Evolutionary conservation across 2,329 filamentous ascomycete genomes (phyloP).

Genomic region (Clathrospora elynae): DNA sequence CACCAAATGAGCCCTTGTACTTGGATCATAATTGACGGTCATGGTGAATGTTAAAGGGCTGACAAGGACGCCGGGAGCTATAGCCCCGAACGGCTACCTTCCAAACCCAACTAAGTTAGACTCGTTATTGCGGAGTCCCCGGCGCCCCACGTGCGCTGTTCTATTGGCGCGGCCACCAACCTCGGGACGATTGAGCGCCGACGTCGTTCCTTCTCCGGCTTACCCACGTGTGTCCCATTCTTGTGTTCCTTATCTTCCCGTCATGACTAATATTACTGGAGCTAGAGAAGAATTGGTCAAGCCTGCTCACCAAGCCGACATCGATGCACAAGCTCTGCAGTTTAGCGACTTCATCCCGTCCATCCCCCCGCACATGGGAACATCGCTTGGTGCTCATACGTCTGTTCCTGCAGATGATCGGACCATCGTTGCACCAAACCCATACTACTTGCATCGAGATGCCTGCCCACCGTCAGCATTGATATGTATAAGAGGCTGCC

Average conservation of each 20-base stretch:
- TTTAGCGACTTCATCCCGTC: not conserved
- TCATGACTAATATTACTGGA: not conserved
- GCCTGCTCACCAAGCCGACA: not conserved
- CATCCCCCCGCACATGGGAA: constrained; percentile 5
- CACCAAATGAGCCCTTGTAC: no score
- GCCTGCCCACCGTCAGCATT: not conserved
- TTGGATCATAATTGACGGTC: no score
- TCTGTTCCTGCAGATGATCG: constrained; percentile 7
- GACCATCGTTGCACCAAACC: no score
- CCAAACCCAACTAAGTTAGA: no score
- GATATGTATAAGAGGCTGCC: constrained; percentile 4
- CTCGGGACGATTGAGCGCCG: not conserved
- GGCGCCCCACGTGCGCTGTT: constrained; percentile 5
- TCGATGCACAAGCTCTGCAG: not conserved
- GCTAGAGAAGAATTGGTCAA: no score
- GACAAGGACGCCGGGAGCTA: no score
- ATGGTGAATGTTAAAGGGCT: no score
- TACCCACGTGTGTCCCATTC: not conserved
- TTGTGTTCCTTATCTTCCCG: not conserved
- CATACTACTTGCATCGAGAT: not conserved
- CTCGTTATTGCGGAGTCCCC: no score
- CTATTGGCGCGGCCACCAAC: constrained; percentile 2
- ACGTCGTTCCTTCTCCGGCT: not conserved
- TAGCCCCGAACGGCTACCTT: no score
- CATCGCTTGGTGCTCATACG: constrained; percentile 1